Conservation (phyloP, 2,329 filamentous ascomycete species). For the Hypoxylon sp. region DNA sequence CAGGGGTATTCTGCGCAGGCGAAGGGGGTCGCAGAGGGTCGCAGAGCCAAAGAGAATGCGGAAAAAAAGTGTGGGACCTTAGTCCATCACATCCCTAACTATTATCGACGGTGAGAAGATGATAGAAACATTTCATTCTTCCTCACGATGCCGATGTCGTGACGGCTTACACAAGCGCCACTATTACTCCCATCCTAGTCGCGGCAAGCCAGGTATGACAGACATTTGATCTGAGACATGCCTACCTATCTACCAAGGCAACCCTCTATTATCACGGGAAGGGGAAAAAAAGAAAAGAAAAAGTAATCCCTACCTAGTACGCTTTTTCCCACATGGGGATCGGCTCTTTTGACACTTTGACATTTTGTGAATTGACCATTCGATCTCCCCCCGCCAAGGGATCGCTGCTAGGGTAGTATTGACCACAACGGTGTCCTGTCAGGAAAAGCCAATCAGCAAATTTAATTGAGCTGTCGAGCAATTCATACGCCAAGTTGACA, state of each 20-base stretch:
- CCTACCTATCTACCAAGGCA: neutral
- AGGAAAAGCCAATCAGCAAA: constrained; percentile 39
- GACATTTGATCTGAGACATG: constrained; percentile 42
- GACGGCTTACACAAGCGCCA: constrained; percentile 39
- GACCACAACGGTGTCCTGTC: constrained; percentile 32
- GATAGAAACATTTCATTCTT: constrained; percentile 31
- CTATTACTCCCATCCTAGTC: constrained; percentile 18
- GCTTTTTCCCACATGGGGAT: constrained; percentile 33
- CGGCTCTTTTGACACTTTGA: constrained; percentile 31
- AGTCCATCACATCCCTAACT: constrained; percentile 24
- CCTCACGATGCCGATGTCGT: constrained; percentile 26
- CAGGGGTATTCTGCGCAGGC: constrained; percentile 37
- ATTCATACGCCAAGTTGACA: constrained; percentile 33
- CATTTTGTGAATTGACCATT: constrained; percentile 35
- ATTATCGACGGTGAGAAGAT: constrained; percentile 23
- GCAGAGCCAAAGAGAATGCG: constrained; percentile 33
- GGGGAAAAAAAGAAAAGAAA: neutral
- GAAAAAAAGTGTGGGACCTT: constrained; percentile 34
- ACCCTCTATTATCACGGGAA: constrained; percentile 16
- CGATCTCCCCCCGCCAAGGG: constrained; percentile 46
- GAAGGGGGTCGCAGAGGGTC: constrained; percentile 39
- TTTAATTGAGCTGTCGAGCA: constrained; percentile 43
- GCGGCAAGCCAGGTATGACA: constrained; percentile 39
- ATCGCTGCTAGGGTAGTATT: constrained; percentile 47
- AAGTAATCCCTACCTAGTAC: constrained; percentile 26